Evolutionary conservation across 2,329 filamentous ascomycete genomes (phyloP), one percentile per base, ranked within the genome.

Genomic region (Bipolaris oryzae): DNA sequence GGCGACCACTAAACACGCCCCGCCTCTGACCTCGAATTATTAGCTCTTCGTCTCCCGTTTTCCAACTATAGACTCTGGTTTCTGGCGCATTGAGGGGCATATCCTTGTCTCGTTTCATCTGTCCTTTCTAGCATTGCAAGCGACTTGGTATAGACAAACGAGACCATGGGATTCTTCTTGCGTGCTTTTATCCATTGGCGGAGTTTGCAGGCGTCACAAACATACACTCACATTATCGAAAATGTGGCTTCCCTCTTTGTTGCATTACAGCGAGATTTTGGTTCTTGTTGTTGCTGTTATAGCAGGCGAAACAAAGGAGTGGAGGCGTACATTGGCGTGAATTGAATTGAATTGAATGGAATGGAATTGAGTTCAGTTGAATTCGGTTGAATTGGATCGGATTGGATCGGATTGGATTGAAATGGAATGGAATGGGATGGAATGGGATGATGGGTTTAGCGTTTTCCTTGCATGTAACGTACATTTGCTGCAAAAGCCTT

Each of bases 81-180:
- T 38, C 45, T 38, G 45, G 45, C 45, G 45, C 34, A 42, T 48
- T 48, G 42, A 45, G 42, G 42, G 10, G 10, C 42, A 33, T 13
- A 45, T 16, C 42, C 28, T 33, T 25, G 28, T 45, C 25, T 47
- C 18, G 34, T 48, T 23, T 13, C 45, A n/a, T 48, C 18, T 31
- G 28, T 31, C 20, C 38, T 38, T 28, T 38, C 45, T 48, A 38
- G 45, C 45, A 48, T 48, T 28, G 45, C 34, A 38, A 48, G 45
- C 45, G 45, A 48, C 34, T 46, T 35, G 34, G 45, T 21, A 38
- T 48, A 48, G 45, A 48, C 45, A 48, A 48, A 48, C 21, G 45
- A 28, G 45, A 48, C 34, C 45, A 16, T 21, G 34, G 45, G 45
- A 31, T 48, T 48, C 34, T 48, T 48, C 20, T 48, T 37, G 34